phyloP scores from a whole-genome alignment of 805 yeast genomes.

The Ogataea ramenticola region DNA sequence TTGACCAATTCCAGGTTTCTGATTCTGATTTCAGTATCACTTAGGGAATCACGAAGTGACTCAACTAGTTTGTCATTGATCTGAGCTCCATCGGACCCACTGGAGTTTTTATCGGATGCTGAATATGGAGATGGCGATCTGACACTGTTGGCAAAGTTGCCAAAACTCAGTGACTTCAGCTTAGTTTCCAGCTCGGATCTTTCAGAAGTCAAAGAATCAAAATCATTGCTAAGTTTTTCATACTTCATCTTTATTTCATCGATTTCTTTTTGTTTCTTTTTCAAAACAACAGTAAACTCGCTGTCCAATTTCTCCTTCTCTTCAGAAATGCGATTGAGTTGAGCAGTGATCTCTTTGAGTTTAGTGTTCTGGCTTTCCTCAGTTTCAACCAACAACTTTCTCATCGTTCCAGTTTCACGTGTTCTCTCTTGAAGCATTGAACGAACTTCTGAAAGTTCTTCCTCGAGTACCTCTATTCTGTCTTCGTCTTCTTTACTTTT shows the following conservation, averaged over 20 bases:
- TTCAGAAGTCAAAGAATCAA: conserved; percentile 6
- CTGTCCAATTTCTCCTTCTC: conserved; percentile 57
- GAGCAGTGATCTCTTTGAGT: conserved; percentile 48
- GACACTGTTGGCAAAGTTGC: too few species aligned
- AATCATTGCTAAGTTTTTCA: conserved; percentile 21
- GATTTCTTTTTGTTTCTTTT: conserved; percentile 56
- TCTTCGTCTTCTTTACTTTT: conserved; percentile 58
- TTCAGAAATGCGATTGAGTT: conserved; percentile 43
- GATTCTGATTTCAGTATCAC: conserved; percentile 39
- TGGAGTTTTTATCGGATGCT: background rate
- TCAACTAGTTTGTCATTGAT: conserved; percentile 15
- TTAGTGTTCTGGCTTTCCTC: conserved; percentile 51
- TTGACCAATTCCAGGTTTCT: conserved; percentile 52
- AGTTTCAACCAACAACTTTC: conserved; percentile 59
- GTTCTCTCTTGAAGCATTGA: conserved; percentile 71
- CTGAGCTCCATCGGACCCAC: background rate
- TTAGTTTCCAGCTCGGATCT: conserved; percentile 1
- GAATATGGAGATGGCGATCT: background rate
- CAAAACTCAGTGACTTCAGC: background rate
- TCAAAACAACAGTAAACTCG: conserved; percentile 38
- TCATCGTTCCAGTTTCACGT: conserved; percentile 66
- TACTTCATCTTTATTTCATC: conserved; percentile 52
- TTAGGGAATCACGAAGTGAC: conserved; percentile 48
- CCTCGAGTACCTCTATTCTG: conserved; percentile 62
- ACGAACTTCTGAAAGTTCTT: conserved; percentile 73